Percentiles rank a stretch among this genome's conserved stretches.
phyloP scores from a whole-genome alignment of 805 yeast genomes.

The Zygoascus ofunaensis region DNA sequence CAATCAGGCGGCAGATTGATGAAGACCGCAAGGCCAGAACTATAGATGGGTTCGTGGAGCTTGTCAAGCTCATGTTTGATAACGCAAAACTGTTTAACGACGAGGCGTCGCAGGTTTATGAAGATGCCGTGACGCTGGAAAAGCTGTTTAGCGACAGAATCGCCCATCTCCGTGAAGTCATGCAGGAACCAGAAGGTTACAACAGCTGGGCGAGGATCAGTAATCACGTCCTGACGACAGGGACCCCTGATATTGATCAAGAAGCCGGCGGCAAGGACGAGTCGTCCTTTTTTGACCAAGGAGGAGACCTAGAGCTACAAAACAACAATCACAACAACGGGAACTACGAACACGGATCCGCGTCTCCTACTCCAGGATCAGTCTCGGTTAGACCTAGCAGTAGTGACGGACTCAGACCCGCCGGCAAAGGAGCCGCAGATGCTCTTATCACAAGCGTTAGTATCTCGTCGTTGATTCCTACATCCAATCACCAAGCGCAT shows the following conservation, averaged over 20 bases:
- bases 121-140: conserved; percentile 58
- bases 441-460: conserved; percentile 25
- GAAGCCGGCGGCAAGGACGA: conserved; percentile 7
- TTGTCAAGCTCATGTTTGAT: conserved; percentile 53
- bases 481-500: conserved; percentile 19
- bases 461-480: conserved; percentile 30
- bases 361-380: conserved; percentile 15
- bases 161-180: conserved; percentile 15
- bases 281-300: not conserved
- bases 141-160: conserved; percentile 35
- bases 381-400: conserved; percentile 21
- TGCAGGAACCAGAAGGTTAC: conserved; percentile 9
- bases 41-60: conserved; percentile 50
- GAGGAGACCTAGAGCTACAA: not conserved
- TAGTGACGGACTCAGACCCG: conserved; percentile 8
- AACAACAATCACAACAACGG: not conserved
- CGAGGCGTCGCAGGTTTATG: conserved; percentile 59
- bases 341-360: conserved; percentile 6
- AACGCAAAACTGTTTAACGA: conserved; percentile 78
- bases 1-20: conserved; percentile 45
- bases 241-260: conserved; percentile 6
- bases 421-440: conserved; percentile 17
- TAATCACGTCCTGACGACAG: conserved; percentile 1
- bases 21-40: conserved; percentile 40
- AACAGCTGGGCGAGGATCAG: conserved; percentile 3